Evolutionary conservation across 495 filamentous ascomycete genomes (phyloP).

Genomic region (Penicillium pulvis): DNA sequence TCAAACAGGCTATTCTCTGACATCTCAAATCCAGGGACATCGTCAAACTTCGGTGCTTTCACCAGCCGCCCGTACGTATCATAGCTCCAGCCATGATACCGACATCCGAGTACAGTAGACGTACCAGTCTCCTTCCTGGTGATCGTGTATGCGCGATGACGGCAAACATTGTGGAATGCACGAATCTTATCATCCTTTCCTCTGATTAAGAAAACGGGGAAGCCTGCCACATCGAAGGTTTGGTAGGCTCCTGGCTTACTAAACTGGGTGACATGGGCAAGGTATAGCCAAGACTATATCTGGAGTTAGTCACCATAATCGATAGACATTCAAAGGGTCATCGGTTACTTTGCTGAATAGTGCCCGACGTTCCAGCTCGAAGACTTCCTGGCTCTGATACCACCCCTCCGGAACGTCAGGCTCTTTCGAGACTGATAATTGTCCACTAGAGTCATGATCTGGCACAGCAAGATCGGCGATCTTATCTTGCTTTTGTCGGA

Average conservation of each 20-base stretch:
- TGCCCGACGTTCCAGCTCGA: conserved; percentile 53
- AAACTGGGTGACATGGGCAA: conserved; percentile 49
- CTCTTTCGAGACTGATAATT: conserved; percentile 36
- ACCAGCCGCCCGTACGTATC: conserved; percentile 55
- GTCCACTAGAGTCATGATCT: not conserved
- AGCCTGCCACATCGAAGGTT: conserved; percentile 50
- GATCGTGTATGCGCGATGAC: conserved; percentile 59
- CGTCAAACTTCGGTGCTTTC: conserved; percentile 61
- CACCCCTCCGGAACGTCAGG: conserved; percentile 47
- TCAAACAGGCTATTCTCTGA: conserved; percentile 52
- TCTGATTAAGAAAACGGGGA: conserved; percentile 49
- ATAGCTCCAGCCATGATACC: conserved; percentile 67
- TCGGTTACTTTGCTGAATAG: conserved; percentile 50
- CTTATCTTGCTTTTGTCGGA: conserved; percentile 6
- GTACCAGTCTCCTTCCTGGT: conserved; percentile 52
- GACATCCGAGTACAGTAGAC: conserved; percentile 54
- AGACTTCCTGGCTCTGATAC: conserved; percentile 46
- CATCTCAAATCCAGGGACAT: conserved; percentile 57
- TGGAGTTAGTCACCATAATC: not conserved
- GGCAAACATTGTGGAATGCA: conserved; percentile 63
- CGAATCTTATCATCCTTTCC: conserved; percentile 52
- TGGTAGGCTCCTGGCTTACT: conserved; percentile 52
- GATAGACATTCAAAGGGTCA: not conserved
- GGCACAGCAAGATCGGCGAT: not conserved
- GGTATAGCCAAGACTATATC: conserved; percentile 50